A percentile compares a stretch with the other conserved stretches of the same genome.
Evolutionary conservation across 2,329 filamentous ascomycete genomes (phyloP).

Genomic region (Xylariaceae sp.): DNA sequence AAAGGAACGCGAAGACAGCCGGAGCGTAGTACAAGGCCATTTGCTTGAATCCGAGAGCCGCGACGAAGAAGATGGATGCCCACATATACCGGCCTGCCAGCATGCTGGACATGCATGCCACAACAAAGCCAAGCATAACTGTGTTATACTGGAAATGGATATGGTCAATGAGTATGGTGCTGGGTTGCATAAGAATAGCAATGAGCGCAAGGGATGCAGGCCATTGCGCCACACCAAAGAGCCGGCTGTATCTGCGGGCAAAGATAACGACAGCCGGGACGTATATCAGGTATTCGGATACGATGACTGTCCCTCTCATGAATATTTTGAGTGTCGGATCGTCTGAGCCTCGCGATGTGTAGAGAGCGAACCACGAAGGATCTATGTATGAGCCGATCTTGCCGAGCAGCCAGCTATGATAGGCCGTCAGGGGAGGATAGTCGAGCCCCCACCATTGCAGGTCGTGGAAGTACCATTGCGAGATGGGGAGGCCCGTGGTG

Average conservation of each 20-base stretch:
- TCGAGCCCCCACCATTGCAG: constrained; percentile 97
- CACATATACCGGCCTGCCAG: constrained; percentile 83
- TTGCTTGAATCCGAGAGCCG: constrained; percentile 95
- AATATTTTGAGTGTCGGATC: constrained; percentile 85
- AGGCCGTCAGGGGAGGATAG: constrained; percentile 96
- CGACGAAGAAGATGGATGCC: constrained; percentile 92
- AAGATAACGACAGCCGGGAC: constrained; percentile 87
- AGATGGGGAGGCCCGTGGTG: constrained; percentile 84
- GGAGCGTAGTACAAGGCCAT: constrained; percentile 99
- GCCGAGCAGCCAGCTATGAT: constrained; percentile 96
- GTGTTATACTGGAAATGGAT: constrained; percentile 91
- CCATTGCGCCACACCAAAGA: constrained; percentile 80
- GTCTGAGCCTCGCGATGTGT: constrained; percentile 81
- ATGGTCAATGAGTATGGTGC: constrained; percentile 89
- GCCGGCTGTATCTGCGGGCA: constrained; percentile 77
- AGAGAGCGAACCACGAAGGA: constrained; percentile 85
- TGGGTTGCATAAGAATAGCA: constrained; percentile 90
- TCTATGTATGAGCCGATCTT: constrained; percentile 82
- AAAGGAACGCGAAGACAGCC: constrained; percentile 86
- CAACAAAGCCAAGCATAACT: constrained; percentile 91
- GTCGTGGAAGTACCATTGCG: constrained; percentile 98
- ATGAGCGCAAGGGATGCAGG: constrained; percentile 83
- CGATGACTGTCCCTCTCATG: constrained; percentile 90
- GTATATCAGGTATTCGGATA: constrained; percentile 90
- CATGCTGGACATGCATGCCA: constrained; percentile 88